Evolutionary conservation across 768 basidiomycete species (phyloP), one percentile per base, ranked within the genome.

Genomic region (Gymnopilus junonius): DNA sequence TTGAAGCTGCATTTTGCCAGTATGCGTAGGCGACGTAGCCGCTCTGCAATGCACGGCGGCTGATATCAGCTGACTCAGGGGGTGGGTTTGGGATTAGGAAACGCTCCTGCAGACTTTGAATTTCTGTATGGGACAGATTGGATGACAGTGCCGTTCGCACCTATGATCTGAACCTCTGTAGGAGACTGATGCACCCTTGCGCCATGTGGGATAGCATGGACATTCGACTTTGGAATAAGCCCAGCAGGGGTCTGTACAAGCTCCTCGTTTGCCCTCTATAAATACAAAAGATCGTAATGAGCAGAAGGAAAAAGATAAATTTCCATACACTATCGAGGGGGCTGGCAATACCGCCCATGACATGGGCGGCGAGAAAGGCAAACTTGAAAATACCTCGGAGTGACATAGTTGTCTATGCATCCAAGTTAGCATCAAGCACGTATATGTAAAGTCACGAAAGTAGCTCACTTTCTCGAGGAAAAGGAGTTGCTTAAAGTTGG

Each of bases 21-120:
- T 55, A 37, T 4, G 54, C 35, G 37, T 39, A 55, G 4, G 54
- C 54, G n/a, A 55, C 40, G 37, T 55, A 55, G 20, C 54, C 54
- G 2, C 35, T 39, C 12, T 55, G 54, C 6, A 55, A 20, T 15
- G 23, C 23, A 11, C 54, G 54, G 8, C 35, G 37, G 29, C 21
- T 27, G 37, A 21, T 17, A 10, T 2, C 20, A 17, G 37, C 4
- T 7, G 37, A 15, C n/a, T n/a, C n/a, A n/a, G n/a, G n/a, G n/a
- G 40, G 54, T 25, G 11, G 37, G 21, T 6, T 27, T 40, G n/a
- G n/a, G n/a, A n/a, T n/a, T 7, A 40, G 35, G 11, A 55, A 23
- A 6, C n/a, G 15, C 27, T 7, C 23, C 54, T 29, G 48, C 48
- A n/a, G 48, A 11, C 48, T 51, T 51, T 23, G 48, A n/a, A 0